Conservation (phyloP, 108 stramenopile genomes). For the Nitzschia putrida region DNA sequence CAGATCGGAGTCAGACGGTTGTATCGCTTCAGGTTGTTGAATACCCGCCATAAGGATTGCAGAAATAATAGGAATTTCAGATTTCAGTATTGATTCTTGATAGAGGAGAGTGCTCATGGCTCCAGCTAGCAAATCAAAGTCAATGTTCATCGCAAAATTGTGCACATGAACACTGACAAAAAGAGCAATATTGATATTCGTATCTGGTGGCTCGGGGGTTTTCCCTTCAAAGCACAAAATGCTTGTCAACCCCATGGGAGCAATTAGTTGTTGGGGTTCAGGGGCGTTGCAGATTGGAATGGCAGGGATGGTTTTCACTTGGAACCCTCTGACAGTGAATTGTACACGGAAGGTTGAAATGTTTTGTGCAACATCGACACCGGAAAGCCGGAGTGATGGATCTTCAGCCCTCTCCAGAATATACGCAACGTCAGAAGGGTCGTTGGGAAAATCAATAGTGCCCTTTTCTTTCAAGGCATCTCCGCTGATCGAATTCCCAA, state of each 20-base stretch:
- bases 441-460: slow-evolving; percentile 62
- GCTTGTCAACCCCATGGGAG: slow-evolving; percentile 55
- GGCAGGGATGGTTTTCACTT: slow-evolving; percentile 49
- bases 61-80: not conserved
- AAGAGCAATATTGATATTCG: slow-evolving; percentile 40
- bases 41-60: not conserved
- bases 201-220: slow-evolving; percentile 20
- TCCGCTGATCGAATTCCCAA: slow-evolving; percentile 47
- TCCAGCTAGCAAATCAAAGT: slow-evolving; percentile 51
- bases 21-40: not conserved
- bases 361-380: slow-evolving; percentile 13
- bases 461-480: slow-evolving; percentile 26
- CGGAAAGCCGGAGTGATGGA: slow-evolving; percentile 23
- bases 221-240: slow-evolving; percentile 64
- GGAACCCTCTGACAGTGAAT: slow-evolving; percentile 49
- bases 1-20: not conserved
- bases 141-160: slow-evolving; percentile 48
- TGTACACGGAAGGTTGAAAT: slow-evolving; percentile 61
- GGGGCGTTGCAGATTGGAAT: slow-evolving; percentile 38
- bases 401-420: slow-evolving; percentile 23
- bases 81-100: slow-evolving; percentile 32
- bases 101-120: slow-evolving; percentile 53
- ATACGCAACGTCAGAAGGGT: slow-evolving; percentile 64
- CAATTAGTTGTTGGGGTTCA: slow-evolving; percentile 46
- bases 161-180: slow-evolving; percentile 56